phyloP scores from a whole-genome alignment of 345 rosid species.

The Raphanus raphanistrum region DNA sequence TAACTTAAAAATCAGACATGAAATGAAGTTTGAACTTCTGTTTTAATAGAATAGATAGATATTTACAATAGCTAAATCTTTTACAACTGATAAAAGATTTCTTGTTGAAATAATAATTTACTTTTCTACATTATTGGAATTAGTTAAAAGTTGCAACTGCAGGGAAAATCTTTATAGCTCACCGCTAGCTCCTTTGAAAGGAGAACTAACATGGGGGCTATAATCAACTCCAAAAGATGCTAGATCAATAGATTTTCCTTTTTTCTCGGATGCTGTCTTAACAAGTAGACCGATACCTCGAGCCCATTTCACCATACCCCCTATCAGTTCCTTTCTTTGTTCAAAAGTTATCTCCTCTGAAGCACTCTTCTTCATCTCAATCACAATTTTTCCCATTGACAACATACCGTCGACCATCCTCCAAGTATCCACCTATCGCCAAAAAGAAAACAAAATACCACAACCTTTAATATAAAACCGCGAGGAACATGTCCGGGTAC shows the following conservation, averaged over 20 bases:
- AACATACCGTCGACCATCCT: constrained; percentile 14
- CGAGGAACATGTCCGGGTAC: not conserved
- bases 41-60: not conserved
- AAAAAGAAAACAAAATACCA: not conserved
- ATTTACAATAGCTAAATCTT: not conserved
- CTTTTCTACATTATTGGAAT: not conserved
- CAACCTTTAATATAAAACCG: not conserved
- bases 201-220: not conserved
- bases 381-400: not conserved
- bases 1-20: too few species aligned
- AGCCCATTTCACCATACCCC: constrained; percentile 24
- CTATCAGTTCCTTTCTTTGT: constrained; percentile 8
- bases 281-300: constrained; percentile 11
- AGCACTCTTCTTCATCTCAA: constrained; percentile 13
- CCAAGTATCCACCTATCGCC: constrained; percentile 14
- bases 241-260: constrained; percentile 24
- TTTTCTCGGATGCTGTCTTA: constrained; percentile 10
- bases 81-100: not conserved
- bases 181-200: not conserved
- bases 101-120: not conserved
- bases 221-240: constrained; percentile 27
- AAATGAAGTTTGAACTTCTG: too few species aligned
- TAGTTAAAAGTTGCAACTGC: not conserved
- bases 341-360: constrained; percentile 23
- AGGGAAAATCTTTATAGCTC: not conserved